Conservation (phyloP, 2,329 filamentous ascomycete genomes). For the Pseudopithomyces chartarum region DNA sequence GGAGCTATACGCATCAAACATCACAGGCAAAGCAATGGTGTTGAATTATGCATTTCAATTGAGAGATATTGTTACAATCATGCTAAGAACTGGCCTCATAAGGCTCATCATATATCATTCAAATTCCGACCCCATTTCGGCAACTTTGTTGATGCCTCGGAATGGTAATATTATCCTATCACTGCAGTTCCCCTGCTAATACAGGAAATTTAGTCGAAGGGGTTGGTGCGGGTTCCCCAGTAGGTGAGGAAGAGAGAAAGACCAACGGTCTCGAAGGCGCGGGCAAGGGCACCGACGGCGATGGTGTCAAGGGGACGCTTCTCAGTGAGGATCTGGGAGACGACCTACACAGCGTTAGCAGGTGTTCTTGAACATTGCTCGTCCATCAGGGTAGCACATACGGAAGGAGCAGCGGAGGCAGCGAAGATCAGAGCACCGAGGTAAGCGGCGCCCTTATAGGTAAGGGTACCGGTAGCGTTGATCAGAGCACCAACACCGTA, state of each 20-base stretch:
- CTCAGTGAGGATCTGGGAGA: conserved; percentile 86
- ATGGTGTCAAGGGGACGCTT: conserved; percentile 91
- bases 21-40: background rate
- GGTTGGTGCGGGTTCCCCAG: conserved; percentile 96
- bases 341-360: conserved; percentile 63
- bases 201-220: conserved; percentile 70
- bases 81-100: conserved; percentile 22
- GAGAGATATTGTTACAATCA: conserved; percentile 36
- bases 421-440: conserved; percentile 90
- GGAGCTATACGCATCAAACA: background rate
- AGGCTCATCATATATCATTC: conserved; percentile 29
- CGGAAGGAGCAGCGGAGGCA: conserved; percentile 83
- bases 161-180: conserved; percentile 23
- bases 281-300: conserved; percentile 80
- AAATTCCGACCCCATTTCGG: conserved; percentile 23
- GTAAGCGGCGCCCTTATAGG: conserved; percentile 97
- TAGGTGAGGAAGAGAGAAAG: conserved; percentile 91
- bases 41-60: conserved; percentile 19
- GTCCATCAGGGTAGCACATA: conserved; percentile 56
- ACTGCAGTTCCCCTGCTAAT: conserved; percentile 19
- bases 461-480: conserved; percentile 93
- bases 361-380: background rate
- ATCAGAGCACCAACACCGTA: conserved; percentile 84
- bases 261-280: conserved; percentile 90
- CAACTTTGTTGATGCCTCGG: conserved; percentile 33